These are phyloP conservation scores for Cyclotella cryptica DNA, from an alignment of 108 stramenopile genomes.

Conservation along the genomic window DNA sequence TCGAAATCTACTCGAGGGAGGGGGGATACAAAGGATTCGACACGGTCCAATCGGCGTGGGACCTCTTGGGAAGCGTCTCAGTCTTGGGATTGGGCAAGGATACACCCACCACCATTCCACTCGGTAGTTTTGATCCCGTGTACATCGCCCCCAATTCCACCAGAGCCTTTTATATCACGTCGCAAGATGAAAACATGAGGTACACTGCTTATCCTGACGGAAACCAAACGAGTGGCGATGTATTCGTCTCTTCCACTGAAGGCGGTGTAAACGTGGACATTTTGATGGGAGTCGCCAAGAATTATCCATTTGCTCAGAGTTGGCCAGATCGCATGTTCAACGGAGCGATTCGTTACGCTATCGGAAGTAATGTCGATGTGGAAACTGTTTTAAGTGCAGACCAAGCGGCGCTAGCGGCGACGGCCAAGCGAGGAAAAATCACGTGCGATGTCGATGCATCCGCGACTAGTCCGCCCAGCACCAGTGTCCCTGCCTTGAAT, in stretches of 20 bases:
- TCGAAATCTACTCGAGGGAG: slow-evolving; percentile 38
- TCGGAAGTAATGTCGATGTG: slow-evolving; percentile 31
- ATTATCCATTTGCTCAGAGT: slow-evolving; percentile 46
- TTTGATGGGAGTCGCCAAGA: slow-evolving; percentile 43
- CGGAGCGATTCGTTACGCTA: slow-evolving; percentile 34
- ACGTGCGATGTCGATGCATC: slow-evolving; percentile 34
- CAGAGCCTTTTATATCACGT: slow-evolving; percentile 42
- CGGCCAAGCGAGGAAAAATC: slow-evolving; percentile 50
- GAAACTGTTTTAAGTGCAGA: slow-evolving; percentile 10
- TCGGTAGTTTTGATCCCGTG: slow-evolving; percentile 41
- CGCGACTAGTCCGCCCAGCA: neutral
- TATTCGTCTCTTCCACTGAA: slow-evolving; percentile 19
- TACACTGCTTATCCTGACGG: slow-evolving; percentile 43
- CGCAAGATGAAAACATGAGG: slow-evolving; percentile 44
- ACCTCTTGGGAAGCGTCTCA: slow-evolving; percentile 41
- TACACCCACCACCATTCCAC: slow-evolving; percentile 36
- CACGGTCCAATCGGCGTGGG: slow-evolving; percentile 15
- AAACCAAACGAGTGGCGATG: slow-evolving; percentile 12
- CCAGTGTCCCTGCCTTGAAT: neutral
- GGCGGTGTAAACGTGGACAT: slow-evolving; percentile 30
- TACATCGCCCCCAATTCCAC: slow-evolving; percentile 16
- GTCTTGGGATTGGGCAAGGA: slow-evolving; percentile 41
- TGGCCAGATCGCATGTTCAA: slow-evolving; percentile 53
- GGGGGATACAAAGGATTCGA: slow-evolving; percentile 29
- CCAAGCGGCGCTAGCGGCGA: slow-evolving; percentile 56